Evolutionary conservation across 75 land plant genomes (phyloP).

Genomic region (Cryptomeria japonica): DNA sequence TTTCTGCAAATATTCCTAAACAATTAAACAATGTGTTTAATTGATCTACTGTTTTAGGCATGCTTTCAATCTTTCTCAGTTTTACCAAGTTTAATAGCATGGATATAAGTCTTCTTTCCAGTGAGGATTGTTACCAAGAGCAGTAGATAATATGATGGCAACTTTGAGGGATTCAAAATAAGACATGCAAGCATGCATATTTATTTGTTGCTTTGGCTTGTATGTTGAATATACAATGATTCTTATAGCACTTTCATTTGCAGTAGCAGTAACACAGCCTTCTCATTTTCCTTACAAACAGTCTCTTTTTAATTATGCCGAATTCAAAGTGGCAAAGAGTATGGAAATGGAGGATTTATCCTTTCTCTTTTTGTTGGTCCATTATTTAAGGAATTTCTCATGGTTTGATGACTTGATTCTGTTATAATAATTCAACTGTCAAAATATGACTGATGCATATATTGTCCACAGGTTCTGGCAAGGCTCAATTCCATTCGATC

Average conservation of each 20-base stretch:
- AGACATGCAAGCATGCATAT: neutral
- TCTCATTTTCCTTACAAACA: neutral
- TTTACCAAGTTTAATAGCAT: neutral
- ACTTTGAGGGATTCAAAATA: neutral
- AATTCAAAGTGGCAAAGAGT: neutral
- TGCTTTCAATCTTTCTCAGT: neutral
- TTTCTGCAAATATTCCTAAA: neutral
- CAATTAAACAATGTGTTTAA: neutral
- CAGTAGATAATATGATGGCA: no score
- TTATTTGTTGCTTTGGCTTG: neutral
- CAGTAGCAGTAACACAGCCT: neutral
- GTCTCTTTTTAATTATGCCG: neutral
- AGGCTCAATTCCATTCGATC: slow-evolving; percentile 55
- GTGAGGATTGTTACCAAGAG: neutral
- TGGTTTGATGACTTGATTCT: neutral
- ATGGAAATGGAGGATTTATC: neutral
- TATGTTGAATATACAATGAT: neutral
- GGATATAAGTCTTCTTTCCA: neutral
- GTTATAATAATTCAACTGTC: neutral
- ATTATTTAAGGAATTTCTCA: neutral
- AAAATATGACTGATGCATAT: slow-evolving; percentile 5
- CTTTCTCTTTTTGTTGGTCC: neutral
- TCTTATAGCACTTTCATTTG: neutral
- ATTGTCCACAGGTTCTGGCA: slow-evolving; percentile 63
- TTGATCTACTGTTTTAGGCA: neutral